Evolutionary conservation across 805 yeast species (phyloP), one percentile per base, ranked within the genome.

Genomic region (Yarrowia bubula): DNA sequence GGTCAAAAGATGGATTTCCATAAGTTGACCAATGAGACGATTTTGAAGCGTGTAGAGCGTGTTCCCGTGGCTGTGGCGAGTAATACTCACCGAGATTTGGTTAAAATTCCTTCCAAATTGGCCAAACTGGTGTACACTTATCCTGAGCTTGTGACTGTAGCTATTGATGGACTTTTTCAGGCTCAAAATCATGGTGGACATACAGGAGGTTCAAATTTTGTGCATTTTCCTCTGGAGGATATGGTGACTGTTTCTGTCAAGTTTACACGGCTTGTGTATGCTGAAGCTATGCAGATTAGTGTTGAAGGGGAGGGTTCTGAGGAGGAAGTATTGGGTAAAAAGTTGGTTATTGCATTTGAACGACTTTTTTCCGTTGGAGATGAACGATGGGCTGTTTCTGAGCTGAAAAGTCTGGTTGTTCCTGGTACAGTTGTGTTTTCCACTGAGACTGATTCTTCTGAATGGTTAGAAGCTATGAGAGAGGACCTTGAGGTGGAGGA

Each of bases 401-500:
- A 55, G 61, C 47, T 55, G 15, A 41, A 31, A 11, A 31, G 31
- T 11, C 38, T 55, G 15, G 17, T 38, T 15, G 61, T 55, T n/a
- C 10, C 8, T 5, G 47, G 15, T 10, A 3, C 2, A 4, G 31
- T 55, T 1, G 47, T 28, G 37, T 55, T 55, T 13, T 39, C 47
- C 8, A 41, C 28, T 0, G 47, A 31, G 5, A 13, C 17, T 5
- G 61, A 55, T 31, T 55, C 61, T 4, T 46, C 32, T 8, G 61
- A 37, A 15, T 55, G 61, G 61, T 13, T 55, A 28, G 47, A 61
- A 13, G 55, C 31, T 1, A 61, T 46, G 57, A 32, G 47, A n/a
- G 47, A 61, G 1, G 44, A 48, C 67, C 63, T 42, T 67, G 65
- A 67, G 65, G 22, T 43, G 64, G 18, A 41, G 64, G 61, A 47